These are phyloP conservation scores for Cryptococcus depauperatus DNA, from an alignment of 1,284 basidiomycete species.

Conservation along the genomic window DNA sequence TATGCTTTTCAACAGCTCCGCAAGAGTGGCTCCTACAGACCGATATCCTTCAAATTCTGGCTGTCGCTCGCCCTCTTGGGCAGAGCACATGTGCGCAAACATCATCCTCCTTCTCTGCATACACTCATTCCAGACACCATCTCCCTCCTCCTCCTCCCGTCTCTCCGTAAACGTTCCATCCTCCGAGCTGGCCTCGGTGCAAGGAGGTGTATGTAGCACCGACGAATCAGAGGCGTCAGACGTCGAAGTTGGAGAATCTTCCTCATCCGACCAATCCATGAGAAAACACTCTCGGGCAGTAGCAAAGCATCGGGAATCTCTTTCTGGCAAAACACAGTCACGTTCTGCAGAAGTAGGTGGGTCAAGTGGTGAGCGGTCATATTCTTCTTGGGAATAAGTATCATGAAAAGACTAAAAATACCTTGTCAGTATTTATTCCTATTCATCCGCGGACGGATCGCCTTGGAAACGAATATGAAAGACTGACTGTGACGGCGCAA, in stretches of 20 bases:
- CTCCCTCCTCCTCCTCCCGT: constrained; percentile 8
- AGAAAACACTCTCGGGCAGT: constrained; percentile 7
- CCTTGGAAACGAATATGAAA: not conserved
- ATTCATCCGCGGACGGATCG: too few relatives aligned
- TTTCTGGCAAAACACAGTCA: constrained; percentile 41
- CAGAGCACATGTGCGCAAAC: constrained; percentile 34
- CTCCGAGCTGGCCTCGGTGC: constrained; percentile 12
- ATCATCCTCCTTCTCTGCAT: constrained; percentile 40
- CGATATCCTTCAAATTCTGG: constrained; percentile 42
- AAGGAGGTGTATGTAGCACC: constrained; percentile 12
- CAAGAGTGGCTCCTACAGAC: constrained; percentile 33
- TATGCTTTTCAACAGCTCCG: constrained; percentile 24
- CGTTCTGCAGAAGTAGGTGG: constrained; percentile 43
- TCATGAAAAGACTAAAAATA: constrained; percentile 40
- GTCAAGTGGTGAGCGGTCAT: constrained; percentile 46
- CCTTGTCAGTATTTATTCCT: too few relatives aligned
- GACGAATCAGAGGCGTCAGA: constrained; percentile 14
- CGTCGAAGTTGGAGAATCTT: constrained; percentile 3
- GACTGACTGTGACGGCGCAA: constrained; percentile 35
- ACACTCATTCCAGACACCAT: constrained; percentile 35
- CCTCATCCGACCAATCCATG: constrained; percentile 8
- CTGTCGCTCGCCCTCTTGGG: constrained; percentile 14
- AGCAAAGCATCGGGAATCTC: constrained; percentile 33
- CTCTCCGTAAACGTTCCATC: constrained; percentile 3
- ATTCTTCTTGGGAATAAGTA: constrained; percentile 43